Evolutionary conservation across 306 rosid species (phyloP), one percentile per base, ranked within the genome.

Genomic region (Nissolia schottii): DNA sequence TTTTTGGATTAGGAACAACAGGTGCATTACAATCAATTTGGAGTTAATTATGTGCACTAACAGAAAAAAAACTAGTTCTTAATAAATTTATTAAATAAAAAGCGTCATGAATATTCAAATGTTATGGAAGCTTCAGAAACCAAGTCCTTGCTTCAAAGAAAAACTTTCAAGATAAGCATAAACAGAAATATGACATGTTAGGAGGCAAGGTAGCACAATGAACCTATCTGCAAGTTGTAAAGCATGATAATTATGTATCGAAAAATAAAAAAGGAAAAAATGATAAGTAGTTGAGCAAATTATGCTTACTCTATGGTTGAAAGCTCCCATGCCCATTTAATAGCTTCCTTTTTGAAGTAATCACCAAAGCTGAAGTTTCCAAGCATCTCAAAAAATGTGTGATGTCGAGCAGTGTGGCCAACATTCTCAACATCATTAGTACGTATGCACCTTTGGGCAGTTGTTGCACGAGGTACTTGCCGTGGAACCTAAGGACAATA

Each of bases 281-380:
- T 19, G 5, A 12, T 23, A 62, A 27, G 11, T 43, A 2, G 67
- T 31, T 31, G 3, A 3, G 35, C 6, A 1, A 31, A 31, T 10
- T 16, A 57, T 45, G 83, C 89, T 71, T 84, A 93, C 98, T 93
- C 92, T 6, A 73, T 19, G 63, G 97, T 93, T 27, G 98, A 61
- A 77, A 93, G 89, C 49, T 93, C 94, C 98, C 98, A 93, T 8
- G 98, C 98, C 98, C 97, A 93, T 31, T 65, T 77, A 81, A 90
- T 90, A 66, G 97, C 98, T 77, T 93, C 92, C 80, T 75, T 80
- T 87, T 93, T 93, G 90, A 93, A 93, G 91, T 89, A 93, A 87
- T 93, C 91, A 28, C 97, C 97, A 85, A 90, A 90, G 84, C 96
- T 93, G 85, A 93, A 93, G 85, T 93, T 93, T 55, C 97, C 98